Evolutionary conservation across 78 protist genomes (phyloP).

Genomic region (Ministeria vibrans): DNA sequence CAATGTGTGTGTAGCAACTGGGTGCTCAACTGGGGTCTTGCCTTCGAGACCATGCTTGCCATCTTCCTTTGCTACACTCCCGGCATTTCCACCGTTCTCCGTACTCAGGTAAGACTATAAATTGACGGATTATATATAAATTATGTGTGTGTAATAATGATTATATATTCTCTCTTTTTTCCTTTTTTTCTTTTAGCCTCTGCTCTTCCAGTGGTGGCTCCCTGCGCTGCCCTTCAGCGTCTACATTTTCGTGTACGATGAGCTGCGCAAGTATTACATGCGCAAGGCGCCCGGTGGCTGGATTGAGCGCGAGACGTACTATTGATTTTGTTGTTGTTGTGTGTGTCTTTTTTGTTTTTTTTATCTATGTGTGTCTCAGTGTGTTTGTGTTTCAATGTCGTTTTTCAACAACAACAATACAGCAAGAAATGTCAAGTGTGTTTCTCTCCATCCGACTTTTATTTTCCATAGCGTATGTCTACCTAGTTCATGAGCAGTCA

Average conservation of each 20-base stretch:
- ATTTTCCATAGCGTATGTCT: too few relatives aligned
- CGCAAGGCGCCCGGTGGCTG: constrained; percentile 19
- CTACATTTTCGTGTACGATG: constrained; percentile 67
- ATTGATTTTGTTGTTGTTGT: not conserved
- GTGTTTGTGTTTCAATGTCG: not conserved
- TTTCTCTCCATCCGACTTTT: too few relatives aligned
- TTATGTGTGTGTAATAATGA: too few relatives aligned
- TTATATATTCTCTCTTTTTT: too few relatives aligned
- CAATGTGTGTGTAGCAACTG: constrained; percentile 31
- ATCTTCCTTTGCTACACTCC: constrained; percentile 60
- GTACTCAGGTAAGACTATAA: too few relatives aligned
- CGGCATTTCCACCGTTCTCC: constrained; percentile 43
- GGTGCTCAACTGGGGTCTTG: constrained; percentile 61
- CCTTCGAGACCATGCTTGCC: constrained; percentile 59
- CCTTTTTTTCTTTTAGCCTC: too few relatives aligned
- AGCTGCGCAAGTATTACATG: constrained; percentile 47
- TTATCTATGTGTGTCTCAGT: not conserved
- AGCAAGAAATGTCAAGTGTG: too few relatives aligned
- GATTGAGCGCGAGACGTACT: constrained; percentile 4
- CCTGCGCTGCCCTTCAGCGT: constrained; percentile 80
- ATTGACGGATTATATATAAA: too few relatives aligned
- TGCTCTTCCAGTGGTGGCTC: constrained; percentile 62
- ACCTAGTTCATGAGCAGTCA: too few relatives aligned
- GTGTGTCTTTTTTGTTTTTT: not conserved
- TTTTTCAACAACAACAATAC: too few relatives aligned